Evolutionary conservation across 148 eudicot species (phyloP).

Genomic region (Camellia japonica): DNA sequence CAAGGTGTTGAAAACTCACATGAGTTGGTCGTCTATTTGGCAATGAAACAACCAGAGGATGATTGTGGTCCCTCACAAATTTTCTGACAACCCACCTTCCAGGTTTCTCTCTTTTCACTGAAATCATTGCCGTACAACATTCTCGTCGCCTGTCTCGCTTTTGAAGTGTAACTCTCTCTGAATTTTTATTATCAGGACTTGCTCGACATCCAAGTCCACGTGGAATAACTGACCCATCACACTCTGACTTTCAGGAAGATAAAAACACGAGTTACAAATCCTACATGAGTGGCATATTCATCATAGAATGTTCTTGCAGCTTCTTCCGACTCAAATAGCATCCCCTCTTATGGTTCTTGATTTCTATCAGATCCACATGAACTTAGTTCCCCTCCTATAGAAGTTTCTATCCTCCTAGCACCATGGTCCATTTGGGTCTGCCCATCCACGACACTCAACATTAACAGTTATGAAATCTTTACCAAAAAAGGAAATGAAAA

Average conservation of each 20-base stretch:
- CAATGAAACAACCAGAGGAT: constrained; percentile 30
- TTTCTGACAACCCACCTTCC: constrained; percentile 32
- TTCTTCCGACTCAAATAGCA: constrained; percentile 38
- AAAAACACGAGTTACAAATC: constrained; percentile 40
- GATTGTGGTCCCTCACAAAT: constrained; percentile 31
- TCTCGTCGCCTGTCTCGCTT: constrained; percentile 31
- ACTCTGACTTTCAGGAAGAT: constrained; percentile 39
- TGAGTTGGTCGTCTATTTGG: constrained; percentile 27
- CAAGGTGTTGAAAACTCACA: constrained; percentile 25
- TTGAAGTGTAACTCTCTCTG: constrained; percentile 13
- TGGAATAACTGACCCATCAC: constrained; percentile 41
- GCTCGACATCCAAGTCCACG: constrained; percentile 43
- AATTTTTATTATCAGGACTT: constrained; percentile 17
- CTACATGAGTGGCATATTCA: constrained; percentile 36
- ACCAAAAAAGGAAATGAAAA: too few relatives aligned
- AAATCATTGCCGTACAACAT: constrained; percentile 35
- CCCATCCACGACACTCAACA: constrained; percentile 24
- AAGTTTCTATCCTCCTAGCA: constrained; percentile 19
- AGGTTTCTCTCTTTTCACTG: constrained; percentile 35
- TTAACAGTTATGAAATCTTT: neutral
- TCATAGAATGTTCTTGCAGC: constrained; percentile 39
- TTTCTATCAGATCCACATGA: constrained; percentile 22
- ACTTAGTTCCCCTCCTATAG: constrained; percentile 18
- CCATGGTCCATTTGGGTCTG: constrained; percentile 23
- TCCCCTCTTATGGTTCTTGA: constrained; percentile 35